Evolutionary conservation across 257 asterid species (phyloP).

Genomic region (Coffea eugenioides): DNA sequence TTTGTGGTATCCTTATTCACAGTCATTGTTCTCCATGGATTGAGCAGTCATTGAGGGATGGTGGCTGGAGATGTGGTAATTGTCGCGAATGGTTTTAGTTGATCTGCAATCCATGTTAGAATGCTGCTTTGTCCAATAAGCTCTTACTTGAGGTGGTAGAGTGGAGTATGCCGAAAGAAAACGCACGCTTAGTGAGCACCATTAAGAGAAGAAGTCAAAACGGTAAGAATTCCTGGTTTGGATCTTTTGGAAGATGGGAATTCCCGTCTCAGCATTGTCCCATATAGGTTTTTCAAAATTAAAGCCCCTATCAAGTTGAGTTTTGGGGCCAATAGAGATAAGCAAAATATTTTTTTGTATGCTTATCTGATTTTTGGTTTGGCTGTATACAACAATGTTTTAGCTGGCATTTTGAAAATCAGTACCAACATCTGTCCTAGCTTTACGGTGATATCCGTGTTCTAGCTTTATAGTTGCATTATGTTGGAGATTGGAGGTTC

Average conservation of each 20-base stretch:
- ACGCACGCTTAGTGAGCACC: background rate
- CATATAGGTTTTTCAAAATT: too few species aligned
- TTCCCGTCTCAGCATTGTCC: background rate
- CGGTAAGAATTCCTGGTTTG: background rate
- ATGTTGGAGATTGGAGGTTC: too few species aligned
- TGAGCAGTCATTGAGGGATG: slow-evolving; percentile 35
- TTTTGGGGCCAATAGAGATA: too few species aligned
- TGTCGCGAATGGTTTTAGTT: slow-evolving; percentile 56
- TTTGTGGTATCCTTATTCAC: slow-evolving; percentile 63
- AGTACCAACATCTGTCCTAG: too few species aligned
- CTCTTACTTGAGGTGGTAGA: background rate
- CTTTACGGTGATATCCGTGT: too few species aligned
- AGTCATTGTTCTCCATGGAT: slow-evolving; percentile 73
- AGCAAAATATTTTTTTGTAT: too few species aligned
- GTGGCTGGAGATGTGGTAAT: slow-evolving; percentile 73
- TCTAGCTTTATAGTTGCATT: too few species aligned
- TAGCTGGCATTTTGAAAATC: too few species aligned
- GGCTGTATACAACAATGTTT: too few species aligned
- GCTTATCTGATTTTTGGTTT: too few species aligned
- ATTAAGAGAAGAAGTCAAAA: background rate
- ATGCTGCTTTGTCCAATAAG: background rate
- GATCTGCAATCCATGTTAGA: background rate
- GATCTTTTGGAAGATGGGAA: background rate
- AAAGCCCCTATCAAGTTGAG: too few species aligned
- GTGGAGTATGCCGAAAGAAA: background rate